Evolutionary conservation across 768 basidiomycete genomes (phyloP).

Genomic region (Macrocybe gigantea): DNA sequence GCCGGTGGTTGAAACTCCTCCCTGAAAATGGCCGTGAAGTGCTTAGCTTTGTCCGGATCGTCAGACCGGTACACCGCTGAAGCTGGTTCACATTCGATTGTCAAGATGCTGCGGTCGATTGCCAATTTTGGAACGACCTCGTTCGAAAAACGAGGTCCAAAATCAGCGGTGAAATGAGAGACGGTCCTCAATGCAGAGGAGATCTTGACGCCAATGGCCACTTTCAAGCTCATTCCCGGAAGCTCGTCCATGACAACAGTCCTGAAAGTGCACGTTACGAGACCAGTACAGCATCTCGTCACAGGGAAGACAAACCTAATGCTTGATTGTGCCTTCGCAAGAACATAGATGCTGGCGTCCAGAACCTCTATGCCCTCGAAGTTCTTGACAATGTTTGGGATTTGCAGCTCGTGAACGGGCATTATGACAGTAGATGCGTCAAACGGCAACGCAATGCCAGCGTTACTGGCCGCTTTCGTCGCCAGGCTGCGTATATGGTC

Average conservation of each 20-base stretch:
- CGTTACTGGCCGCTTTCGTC: constrained; percentile 23
- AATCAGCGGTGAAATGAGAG: constrained; percentile 52
- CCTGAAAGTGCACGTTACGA: constrained; percentile 17
- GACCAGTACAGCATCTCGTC: background rate
- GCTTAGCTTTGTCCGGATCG: constrained; percentile 43
- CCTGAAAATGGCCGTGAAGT: constrained; percentile 46
- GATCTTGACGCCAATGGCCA: constrained; percentile 51
- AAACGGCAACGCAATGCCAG: constrained; percentile 18
- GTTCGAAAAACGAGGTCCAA: constrained; percentile 50
- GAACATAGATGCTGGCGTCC: constrained; percentile 32
- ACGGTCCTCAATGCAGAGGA: constrained; percentile 55
- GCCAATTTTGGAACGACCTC: constrained; percentile 44
- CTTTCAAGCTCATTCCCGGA: constrained; percentile 40
- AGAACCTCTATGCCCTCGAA: constrained; percentile 38
- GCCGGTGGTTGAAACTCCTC: constrained; percentile 31
- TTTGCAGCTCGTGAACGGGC: constrained; percentile 51
- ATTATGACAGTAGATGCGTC: constrained; percentile 29
- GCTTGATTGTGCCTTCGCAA: constrained; percentile 45
- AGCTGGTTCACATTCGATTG: constrained; percentile 42
- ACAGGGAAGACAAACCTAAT: constrained; percentile 33
- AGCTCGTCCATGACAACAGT: constrained; percentile 43
- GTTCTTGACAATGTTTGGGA: constrained; percentile 35
- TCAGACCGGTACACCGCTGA: constrained; percentile 38
- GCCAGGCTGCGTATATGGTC: constrained; percentile 24
- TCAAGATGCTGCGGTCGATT: constrained; percentile 34